phyloP scores from a whole-genome alignment of 306 rosid genomes.

The Parietaria judaica region DNA sequence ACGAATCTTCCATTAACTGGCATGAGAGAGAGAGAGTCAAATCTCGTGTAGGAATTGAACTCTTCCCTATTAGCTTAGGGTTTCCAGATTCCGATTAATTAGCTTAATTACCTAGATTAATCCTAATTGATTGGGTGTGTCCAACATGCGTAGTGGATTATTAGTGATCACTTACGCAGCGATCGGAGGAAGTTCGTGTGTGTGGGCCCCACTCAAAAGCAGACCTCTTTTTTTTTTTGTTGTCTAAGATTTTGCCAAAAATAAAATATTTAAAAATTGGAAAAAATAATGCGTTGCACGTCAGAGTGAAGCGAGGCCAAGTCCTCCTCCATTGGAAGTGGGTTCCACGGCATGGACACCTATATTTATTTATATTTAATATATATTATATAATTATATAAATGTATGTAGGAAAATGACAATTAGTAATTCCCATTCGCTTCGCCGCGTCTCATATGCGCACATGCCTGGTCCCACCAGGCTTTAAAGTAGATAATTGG shows the following conservation, averaged over 20 bases:
- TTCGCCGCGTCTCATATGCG: conserved; percentile 29
- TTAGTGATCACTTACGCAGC: conserved; percentile 2
- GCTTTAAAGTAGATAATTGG: neutral
- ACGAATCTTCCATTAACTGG: too few relatives aligned
- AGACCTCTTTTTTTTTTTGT: neutral
- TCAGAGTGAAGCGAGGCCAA: conserved; percentile 15
- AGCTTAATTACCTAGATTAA: too few relatives aligned
- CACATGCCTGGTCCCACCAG: conserved; percentile 15
- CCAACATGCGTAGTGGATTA: neutral
- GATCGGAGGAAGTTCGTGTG: conserved; percentile 7
- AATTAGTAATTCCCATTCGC: conserved; percentile 15
- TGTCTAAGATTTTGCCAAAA: conserved; percentile 4
- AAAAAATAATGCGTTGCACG: conserved; percentile 44
- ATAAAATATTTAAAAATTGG: neutral
- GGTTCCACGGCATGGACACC: conserved; percentile 49
- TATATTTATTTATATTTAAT: neutral
- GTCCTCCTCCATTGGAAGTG: conserved; percentile 44
- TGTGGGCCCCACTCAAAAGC: conserved; percentile 4
- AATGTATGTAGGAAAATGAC: conserved; percentile 2
- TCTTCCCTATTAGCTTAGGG: too few relatives aligned
- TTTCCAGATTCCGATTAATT: too few relatives aligned
- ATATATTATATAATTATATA: neutral
- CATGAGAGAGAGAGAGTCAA: neutral
- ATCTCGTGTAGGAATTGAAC: neutral
- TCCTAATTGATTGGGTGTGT: too few relatives aligned